Evolutionary conservation across 2,329 filamentous ascomycete species (phyloP).

Genomic region (Teratosphaeria zuluensis): DNA sequence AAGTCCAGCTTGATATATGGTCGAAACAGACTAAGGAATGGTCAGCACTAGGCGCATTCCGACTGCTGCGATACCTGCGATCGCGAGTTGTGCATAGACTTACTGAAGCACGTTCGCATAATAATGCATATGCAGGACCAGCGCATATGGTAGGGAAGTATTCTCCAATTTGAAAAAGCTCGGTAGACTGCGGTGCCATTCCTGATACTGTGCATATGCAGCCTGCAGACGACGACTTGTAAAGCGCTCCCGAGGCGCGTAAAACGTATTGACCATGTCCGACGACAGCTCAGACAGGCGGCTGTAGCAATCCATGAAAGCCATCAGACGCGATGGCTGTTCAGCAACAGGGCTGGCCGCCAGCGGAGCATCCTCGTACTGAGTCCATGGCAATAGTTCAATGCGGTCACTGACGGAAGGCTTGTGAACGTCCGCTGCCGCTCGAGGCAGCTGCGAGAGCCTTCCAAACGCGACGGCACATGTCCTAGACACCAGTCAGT

Average conservation of each 20-base stretch:
- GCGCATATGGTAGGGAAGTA: slow-evolving; percentile 62
- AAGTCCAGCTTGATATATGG: slow-evolving; percentile 58
- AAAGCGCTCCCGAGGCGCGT: slow-evolving; percentile 57
- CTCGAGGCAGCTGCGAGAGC: slow-evolving; percentile 37
- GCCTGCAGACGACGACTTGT: slow-evolving; percentile 54
- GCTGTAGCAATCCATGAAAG: slow-evolving; percentile 47
- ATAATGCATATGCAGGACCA: slow-evolving; percentile 47
- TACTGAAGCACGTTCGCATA: slow-evolving; percentile 45
- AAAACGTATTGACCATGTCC: slow-evolving; percentile 61
- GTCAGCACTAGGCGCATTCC: neutral
- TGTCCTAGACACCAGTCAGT: slow-evolving; percentile 21
- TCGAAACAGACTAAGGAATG: slow-evolving; percentile 58
- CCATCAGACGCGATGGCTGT: slow-evolving; percentile 47
- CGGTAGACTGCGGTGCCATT: slow-evolving; percentile 62
- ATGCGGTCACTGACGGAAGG: slow-evolving; percentile 26
- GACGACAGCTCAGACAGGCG: slow-evolving; percentile 66
- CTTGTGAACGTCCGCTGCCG: slow-evolving; percentile 40
- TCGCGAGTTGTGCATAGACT: slow-evolving; percentile 29
- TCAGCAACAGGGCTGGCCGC: slow-evolving; percentile 53
- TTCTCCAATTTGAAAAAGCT: slow-evolving; percentile 54
- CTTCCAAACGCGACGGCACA: slow-evolving; percentile 40
- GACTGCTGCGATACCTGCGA: neutral
- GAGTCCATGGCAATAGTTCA: slow-evolving; percentile 28
- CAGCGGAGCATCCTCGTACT: slow-evolving; percentile 26
- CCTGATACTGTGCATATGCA: slow-evolving; percentile 58